These are phyloP conservation scores for Neofusicoccum ribis DNA, from an alignment of 2,329 filamentous ascomycete genomes.

Conservation along the genomic window DNA sequence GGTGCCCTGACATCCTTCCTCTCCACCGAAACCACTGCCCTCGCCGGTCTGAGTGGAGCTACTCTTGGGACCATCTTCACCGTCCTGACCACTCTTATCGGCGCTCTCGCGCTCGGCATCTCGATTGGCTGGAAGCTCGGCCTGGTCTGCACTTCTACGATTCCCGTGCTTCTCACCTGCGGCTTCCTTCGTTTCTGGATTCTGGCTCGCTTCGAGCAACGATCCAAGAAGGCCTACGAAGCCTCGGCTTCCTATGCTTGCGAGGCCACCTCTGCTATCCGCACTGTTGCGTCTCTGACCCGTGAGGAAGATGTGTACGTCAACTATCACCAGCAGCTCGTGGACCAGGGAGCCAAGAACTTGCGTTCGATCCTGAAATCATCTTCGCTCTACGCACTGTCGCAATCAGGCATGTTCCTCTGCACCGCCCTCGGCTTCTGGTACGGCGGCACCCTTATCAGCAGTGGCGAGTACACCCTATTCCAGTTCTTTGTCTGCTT, in stretches of 20 bases:
- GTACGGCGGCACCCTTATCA: slow-evolving; percentile 82
- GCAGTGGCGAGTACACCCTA: slow-evolving; percentile 66
- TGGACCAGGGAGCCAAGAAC: slow-evolving; percentile 65
- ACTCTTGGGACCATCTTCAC: slow-evolving; percentile 85
- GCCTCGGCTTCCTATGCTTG: slow-evolving; percentile 83
- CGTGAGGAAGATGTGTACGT: slow-evolving; percentile 77
- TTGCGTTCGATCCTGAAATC: slow-evolving; percentile 74
- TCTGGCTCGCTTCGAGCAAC: slow-evolving; percentile 74
- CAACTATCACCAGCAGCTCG: slow-evolving; percentile 69
- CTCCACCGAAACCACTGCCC: slow-evolving; percentile 84
- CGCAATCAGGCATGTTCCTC: slow-evolving; percentile 80
- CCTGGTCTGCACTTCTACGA: slow-evolving; percentile 75
- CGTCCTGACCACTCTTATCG: slow-evolving; percentile 75
- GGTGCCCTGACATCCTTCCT: slow-evolving; percentile 85
- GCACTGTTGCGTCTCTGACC: slow-evolving; percentile 88
- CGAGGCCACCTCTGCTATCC: slow-evolving; percentile 90
- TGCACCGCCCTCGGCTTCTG: slow-evolving; percentile 82
- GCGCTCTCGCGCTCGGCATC: slow-evolving; percentile 69
- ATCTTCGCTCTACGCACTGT: slow-evolving; percentile 76
- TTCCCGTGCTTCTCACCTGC: slow-evolving; percentile 75
- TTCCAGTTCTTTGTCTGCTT: slow-evolving; percentile 95
- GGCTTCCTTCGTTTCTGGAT: slow-evolving; percentile 89
- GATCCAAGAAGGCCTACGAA: slow-evolving; percentile 78
- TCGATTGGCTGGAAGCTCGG: slow-evolving; percentile 85
- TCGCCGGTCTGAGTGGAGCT: slow-evolving; percentile 82